Evolutionary conservation across 2,329 filamentous ascomycete species (phyloP).

Genomic region (Trichocomaceae sp.): DNA sequence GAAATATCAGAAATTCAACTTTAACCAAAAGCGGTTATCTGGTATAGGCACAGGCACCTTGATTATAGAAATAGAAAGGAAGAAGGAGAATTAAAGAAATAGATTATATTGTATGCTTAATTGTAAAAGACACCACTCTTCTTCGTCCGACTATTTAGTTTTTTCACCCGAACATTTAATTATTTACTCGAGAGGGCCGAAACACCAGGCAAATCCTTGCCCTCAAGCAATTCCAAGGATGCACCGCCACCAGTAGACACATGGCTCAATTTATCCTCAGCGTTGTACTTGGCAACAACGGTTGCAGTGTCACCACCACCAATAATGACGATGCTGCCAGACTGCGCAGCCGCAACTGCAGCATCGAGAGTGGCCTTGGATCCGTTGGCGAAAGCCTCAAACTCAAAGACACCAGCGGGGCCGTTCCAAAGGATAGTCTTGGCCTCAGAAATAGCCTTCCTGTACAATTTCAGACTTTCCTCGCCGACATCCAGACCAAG

Average conservation of each 20-base stretch:
- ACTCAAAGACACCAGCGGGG: slow-evolving; percentile 93
- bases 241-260: slow-evolving; percentile 96
- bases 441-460: slow-evolving; percentile 75
- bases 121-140: background rate
- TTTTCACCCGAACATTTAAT: slow-evolving; percentile 15
- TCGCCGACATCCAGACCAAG: slow-evolving; percentile 94
- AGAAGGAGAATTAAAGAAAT: slow-evolving; percentile 8
- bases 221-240: slow-evolving; percentile 91
- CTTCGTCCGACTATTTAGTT: background rate
- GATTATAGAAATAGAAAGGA: background rate
- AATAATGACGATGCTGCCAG: slow-evolving; percentile 94
- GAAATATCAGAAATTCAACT: slow-evolving; percentile 16
- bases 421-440: slow-evolving; percentile 99
- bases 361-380: slow-evolving; percentile 91
- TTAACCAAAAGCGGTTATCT: slow-evolving; percentile 6
- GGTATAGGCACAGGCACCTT: background rate
- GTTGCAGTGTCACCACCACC: slow-evolving; percentile 97
- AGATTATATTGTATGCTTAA: slow-evolving; percentile 5
- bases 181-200: slow-evolving; percentile 75
- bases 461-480: slow-evolving; percentile 81
- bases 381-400: slow-evolving; percentile 85
- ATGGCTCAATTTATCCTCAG: slow-evolving; percentile 95
- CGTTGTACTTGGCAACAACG: slow-evolving; percentile 93
- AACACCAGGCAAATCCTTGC: slow-evolving; percentile 94
- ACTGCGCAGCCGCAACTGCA: slow-evolving; percentile 70